Evolutionary conservation across 2,329 filamentous ascomycete species (phyloP).

Genomic region (Exophiala lecanii-corni): DNA sequence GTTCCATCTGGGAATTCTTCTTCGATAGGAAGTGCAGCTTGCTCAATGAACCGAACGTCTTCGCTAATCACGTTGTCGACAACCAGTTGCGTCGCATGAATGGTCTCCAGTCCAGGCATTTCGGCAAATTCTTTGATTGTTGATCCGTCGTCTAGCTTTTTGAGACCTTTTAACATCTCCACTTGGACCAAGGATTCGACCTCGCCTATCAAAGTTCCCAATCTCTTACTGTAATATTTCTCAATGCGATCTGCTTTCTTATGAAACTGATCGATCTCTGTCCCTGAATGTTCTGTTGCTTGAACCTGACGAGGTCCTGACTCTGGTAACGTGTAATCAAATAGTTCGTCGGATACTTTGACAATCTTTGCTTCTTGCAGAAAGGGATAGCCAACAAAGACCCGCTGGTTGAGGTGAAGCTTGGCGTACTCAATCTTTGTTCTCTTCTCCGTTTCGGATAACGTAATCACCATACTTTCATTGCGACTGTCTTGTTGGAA

Average conservation of each 20-base stretch:
- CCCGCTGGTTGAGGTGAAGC: constrained; percentile 73
- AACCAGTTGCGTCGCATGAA: constrained; percentile 85
- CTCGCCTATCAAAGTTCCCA: constrained; percentile 79
- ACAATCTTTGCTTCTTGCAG: constrained; percentile 88
- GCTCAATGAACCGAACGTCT: constrained; percentile 90
- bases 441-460: constrained; percentile 68
- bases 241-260: constrained; percentile 82
- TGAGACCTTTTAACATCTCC: constrained; percentile 85
- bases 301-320: constrained; percentile 59
- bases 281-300: constrained; percentile 65
- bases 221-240: constrained; percentile 79
- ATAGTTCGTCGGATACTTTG: constrained; percentile 86
- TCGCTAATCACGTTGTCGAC: constrained; percentile 87
- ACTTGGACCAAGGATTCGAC: constrained; percentile 90
- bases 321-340: constrained; percentile 72
- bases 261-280: constrained; percentile 76
- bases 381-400: constrained; percentile 92
- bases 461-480: constrained; percentile 88
- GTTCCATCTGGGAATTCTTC: constrained; percentile 84
- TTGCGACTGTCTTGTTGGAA: constrained; percentile 96
- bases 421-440: constrained; percentile 70
- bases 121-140: constrained; percentile 88
- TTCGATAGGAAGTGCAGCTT: constrained; percentile 77
- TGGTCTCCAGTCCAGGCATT: constrained; percentile 77
- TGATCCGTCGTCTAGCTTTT: constrained; percentile 85